phyloP scores from a whole-genome alignment of 2,329 filamentous ascomycete species.

The Colletotrichum chlorophyti region DNA sequence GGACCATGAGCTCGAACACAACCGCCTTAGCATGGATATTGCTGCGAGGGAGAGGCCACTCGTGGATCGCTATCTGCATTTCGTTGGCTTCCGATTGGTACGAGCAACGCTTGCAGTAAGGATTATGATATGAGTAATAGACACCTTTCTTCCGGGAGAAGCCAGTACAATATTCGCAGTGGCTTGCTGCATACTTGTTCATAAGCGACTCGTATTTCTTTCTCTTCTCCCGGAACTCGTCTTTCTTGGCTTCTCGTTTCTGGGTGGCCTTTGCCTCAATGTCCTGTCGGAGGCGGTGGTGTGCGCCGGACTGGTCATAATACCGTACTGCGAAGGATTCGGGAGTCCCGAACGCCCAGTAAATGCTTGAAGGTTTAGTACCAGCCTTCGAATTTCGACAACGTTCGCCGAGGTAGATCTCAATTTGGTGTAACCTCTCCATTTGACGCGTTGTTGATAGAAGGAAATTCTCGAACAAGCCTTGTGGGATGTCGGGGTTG shows the following conservation, averaged over 20 bases:
- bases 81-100: slow-evolving; percentile 37
- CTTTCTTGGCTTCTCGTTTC: slow-evolving; percentile 36
- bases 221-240: slow-evolving; percentile 40
- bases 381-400: slow-evolving; percentile 30
- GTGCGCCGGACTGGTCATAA: slow-evolving; percentile 47
- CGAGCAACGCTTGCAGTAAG: slow-evolving; percentile 45
- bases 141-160: background rate
- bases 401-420: slow-evolving; percentile 53
- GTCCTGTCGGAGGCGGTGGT: background rate
- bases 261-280: slow-evolving; percentile 36
- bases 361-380: slow-evolving; percentile 35
- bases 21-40: slow-evolving; percentile 44
- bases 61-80: slow-evolving; percentile 55
- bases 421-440: slow-evolving; percentile 49
- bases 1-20: slow-evolving; percentile 59
- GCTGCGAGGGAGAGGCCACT: slow-evolving; percentile 60
- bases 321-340: slow-evolving; percentile 54
- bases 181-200: background rate
- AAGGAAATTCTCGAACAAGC: slow-evolving; percentile 50
- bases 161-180: background rate
- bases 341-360: slow-evolving; percentile 40
- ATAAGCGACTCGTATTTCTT: slow-evolving; percentile 38
- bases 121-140: slow-evolving; percentile 3
- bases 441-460: slow-evolving; percentile 53
- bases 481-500: slow-evolving; percentile 47